Conservation (phyloP, 495 filamentous ascomycete genomes). For the Clohesyomyces aquaticus region DNA sequence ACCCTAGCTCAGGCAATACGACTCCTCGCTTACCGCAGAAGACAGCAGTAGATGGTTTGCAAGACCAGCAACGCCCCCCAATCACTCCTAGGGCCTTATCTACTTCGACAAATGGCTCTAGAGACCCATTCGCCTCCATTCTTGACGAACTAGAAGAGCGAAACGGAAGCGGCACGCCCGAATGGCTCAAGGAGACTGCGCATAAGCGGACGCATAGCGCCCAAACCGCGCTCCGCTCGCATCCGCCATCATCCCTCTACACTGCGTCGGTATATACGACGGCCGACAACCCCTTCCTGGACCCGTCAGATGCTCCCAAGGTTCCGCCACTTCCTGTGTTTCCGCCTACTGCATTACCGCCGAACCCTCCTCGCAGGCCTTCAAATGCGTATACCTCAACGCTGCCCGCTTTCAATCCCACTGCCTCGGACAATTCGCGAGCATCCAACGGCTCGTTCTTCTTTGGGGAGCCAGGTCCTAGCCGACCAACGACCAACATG, state of each 20-base stretch:
- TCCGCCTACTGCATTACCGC: too few species aligned
- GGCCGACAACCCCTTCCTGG: constrained; percentile 31
- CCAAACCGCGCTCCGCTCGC: constrained; percentile 33
- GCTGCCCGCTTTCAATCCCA: constrained; percentile 17
- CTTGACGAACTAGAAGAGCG: constrained; percentile 29
- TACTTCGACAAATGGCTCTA: constrained; percentile 13
- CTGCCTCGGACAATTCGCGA: constrained; percentile 3
- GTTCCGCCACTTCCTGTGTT: constrained; percentile 24
- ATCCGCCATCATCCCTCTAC: constrained; percentile 35
- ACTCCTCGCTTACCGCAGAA: constrained; percentile 5
- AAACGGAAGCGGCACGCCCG: constrained; percentile 36
- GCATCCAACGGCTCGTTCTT: constrained; percentile 23
- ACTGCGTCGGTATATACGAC: constrained; percentile 26
- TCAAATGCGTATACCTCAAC: constrained; percentile 26
- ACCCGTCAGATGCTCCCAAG: constrained; percentile 27
- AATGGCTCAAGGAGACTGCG: constrained; percentile 29
- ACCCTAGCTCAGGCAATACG: constrained; percentile 8
- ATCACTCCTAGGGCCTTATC: constrained; percentile 23
- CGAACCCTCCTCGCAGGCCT: constrained; percentile 24
- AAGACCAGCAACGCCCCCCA: constrained; percentile 36
- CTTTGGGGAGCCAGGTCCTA: constrained; percentile 38
- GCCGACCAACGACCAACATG: constrained; percentile 32
- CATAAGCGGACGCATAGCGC: constrained; percentile 33
- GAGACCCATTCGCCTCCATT: constrained; percentile 34
- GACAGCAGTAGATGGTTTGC: constrained; percentile 22